Evolutionary conservation across 2,329 filamentous ascomycete species (phyloP).

Genomic region (Cercospora nicotianae): DNA sequence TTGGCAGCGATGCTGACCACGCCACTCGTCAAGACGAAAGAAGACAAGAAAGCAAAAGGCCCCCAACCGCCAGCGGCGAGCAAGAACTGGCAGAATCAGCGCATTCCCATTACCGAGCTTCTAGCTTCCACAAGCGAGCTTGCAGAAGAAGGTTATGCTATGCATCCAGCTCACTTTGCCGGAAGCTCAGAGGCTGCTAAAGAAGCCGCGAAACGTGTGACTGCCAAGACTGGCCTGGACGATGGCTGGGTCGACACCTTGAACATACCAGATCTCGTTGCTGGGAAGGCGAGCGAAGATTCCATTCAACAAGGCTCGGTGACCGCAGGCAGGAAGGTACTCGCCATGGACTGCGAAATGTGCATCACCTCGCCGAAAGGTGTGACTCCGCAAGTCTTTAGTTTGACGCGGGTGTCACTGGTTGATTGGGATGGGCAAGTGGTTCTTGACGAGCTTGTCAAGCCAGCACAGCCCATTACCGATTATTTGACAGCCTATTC

Average conservation of each 20-base stretch:
- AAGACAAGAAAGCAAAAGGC: slow-evolving; percentile 62
- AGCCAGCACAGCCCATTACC: slow-evolving; percentile 80
- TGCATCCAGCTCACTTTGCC: slow-evolving; percentile 74
- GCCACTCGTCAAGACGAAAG: slow-evolving; percentile 66
- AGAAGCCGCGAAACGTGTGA: slow-evolving; percentile 46
- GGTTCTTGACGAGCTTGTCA: slow-evolving; percentile 87
- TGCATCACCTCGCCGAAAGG: slow-evolving; percentile 68
- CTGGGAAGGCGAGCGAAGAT: slow-evolving; percentile 65
- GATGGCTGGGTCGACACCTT: slow-evolving; percentile 82
- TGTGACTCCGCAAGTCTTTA: slow-evolving; percentile 63
- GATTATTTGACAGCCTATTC: slow-evolving; percentile 87
- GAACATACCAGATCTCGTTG: slow-evolving; percentile 61
- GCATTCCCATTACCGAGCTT: slow-evolving; percentile 80
- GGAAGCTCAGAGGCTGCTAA: slow-evolving; percentile 28
- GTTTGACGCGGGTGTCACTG: slow-evolving; percentile 85
- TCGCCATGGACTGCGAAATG: slow-evolving; percentile 96
- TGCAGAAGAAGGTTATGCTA: slow-evolving; percentile 75
- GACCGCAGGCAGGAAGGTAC: slow-evolving; percentile 74
- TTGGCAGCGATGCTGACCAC: slow-evolving; percentile 79
- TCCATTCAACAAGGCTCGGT: slow-evolving; percentile 79
- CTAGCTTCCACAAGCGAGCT: slow-evolving; percentile 72
- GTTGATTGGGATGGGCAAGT: slow-evolving; percentile 81
- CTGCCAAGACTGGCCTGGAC: slow-evolving; percentile 49
- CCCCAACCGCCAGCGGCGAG: slow-evolving; percentile 63
- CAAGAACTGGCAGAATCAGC: slow-evolving; percentile 68